These are phyloP conservation scores for Nelumbo lutea DNA, from an alignment of 164 flowering plant genomes.

Conservation along the genomic window DNA sequence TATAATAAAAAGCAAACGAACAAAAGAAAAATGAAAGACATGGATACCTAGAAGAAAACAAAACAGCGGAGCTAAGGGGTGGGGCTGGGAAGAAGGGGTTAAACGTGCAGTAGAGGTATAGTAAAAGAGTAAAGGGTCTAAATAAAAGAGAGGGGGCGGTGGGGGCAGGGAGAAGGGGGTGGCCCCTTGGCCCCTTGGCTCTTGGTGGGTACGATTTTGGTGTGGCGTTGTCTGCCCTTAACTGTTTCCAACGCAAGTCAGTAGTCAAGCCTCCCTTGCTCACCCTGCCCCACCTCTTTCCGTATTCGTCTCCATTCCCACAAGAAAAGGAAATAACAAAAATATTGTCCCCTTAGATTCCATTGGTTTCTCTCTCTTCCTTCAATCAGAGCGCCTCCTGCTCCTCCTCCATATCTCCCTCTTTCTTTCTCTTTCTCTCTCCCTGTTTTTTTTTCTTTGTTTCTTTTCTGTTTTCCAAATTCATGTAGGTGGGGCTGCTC, in stretches of 20 bases:
- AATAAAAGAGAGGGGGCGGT: background rate
- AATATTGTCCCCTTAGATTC: conserved; percentile 23
- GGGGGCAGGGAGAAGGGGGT: background rate
- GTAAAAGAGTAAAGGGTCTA: too few relatives aligned
- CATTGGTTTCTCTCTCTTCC: conserved; percentile 3
- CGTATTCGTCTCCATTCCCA: conserved; percentile 8
- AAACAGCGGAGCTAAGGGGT: too few relatives aligned
- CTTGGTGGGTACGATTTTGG: conserved; percentile 21
- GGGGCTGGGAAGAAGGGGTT: too few relatives aligned
- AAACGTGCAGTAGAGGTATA: too few relatives aligned
- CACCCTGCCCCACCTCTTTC: conserved; percentile 9
- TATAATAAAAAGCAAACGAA: too few relatives aligned
- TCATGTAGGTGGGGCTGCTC: conserved; percentile 41
- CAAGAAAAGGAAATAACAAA: conserved; percentile 7
- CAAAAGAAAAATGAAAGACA: too few relatives aligned
- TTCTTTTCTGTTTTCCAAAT: conserved; percentile 4
- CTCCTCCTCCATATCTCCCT: conserved; percentile 8
- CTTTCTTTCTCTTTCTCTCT: conserved; percentile 7
- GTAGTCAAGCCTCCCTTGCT: conserved; percentile 20
- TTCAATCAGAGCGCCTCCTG: too few relatives aligned
- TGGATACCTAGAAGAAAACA: too few relatives aligned
- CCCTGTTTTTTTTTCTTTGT: background rate
- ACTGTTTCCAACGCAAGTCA: conserved; percentile 30
- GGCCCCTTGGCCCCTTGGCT: background rate
- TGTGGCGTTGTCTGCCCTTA: conserved; percentile 17